These are phyloP conservation scores for Solanum corneliomulleri DNA, from an alignment of 257 asterid species.

Conservation along the genomic window DNA sequence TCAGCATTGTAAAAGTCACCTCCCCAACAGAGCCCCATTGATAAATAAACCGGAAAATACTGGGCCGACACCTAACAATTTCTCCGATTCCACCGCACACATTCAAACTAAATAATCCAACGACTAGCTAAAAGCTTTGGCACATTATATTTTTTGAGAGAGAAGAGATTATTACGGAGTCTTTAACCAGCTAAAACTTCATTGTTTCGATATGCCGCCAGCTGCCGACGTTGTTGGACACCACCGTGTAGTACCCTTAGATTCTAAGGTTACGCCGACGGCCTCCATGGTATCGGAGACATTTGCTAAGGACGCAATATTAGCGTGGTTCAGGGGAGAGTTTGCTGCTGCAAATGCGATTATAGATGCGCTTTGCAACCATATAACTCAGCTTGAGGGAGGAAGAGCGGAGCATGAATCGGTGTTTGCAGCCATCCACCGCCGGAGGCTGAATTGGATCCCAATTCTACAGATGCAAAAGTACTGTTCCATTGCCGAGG, in stretches of 20 bases:
- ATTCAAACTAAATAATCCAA: neutral
- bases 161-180: neutral
- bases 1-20: neutral
- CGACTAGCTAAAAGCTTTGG: neutral
- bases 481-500: slow-evolving; percentile 75
- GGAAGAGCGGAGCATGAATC: slow-evolving; percentile 46
- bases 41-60: neutral
- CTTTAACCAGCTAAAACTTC: neutral
- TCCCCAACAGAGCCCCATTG: neutral
- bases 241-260: slow-evolving; percentile 31
- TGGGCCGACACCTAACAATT: slow-evolving; percentile 4
- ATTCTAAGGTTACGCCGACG: neutral
- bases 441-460: slow-evolving; percentile 87
- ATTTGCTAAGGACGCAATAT: slow-evolving; percentile 72
- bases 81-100: neutral
- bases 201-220: slow-evolving; percentile 55
- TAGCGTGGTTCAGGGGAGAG: slow-evolving; percentile 94
- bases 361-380: slow-evolving; percentile 75
- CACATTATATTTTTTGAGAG: neutral
- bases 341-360: slow-evolving; percentile 98
- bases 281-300: slow-evolving; percentile 39
- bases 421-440: slow-evolving; percentile 69
- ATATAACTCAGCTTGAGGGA: slow-evolving; percentile 62
- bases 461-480: slow-evolving; percentile 95
- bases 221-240: slow-evolving; percentile 47